Evolutionary conservation across 441 rosid species (phyloP), one percentile per base, ranked within the genome.

Genomic region (Populus hybrid): DNA sequence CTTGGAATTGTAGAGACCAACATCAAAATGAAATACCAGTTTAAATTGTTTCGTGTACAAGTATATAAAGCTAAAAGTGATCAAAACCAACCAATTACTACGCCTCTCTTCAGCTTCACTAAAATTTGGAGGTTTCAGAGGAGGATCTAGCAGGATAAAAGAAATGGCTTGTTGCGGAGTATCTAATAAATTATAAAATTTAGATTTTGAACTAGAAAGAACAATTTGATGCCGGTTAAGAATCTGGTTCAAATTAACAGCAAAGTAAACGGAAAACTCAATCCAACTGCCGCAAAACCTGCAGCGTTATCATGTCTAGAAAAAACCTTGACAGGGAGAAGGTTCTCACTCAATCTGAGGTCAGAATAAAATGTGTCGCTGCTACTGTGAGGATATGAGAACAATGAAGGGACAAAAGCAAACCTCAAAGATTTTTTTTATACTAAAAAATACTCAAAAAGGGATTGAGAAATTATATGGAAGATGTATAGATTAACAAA

Each of bases 341-440:
- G 54, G 79, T 70, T 38, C 67, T 71, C 64, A 23, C 70, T 21
- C 50, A 68, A 70, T 73, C 69, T 69, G 67, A 38, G 79, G 83
- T 73, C 80, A 78, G 73, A 76, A 72, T 35, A 72, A 64, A 63
- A n/a, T 18, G 64, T 57, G 73, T 28, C 26, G 71, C 69, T 78
- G 66, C 35, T 12, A 65, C 59, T 54, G n/a, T 23, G 73, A 69
- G 75, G 76, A 59, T 38, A 72, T 79, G 66, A 74, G 73, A 76
- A 72, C 40, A 76, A 36, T 2, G 67, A 32, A 75, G 32, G n/a
- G 71, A 67, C 9, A n/a, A 35, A 76, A 70, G 73, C 68, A 83
- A 80, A 32, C 75, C 26, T 32, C 26, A 70, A 26, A 32, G 36
- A 69, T 73, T 20, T 67, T 23, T 30, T 67, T 67, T 12, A 7